Base-by-base conservation (phyloP, 1,284 basidiomycete species). In the Filobasidium uniguttulatum region DNA sequence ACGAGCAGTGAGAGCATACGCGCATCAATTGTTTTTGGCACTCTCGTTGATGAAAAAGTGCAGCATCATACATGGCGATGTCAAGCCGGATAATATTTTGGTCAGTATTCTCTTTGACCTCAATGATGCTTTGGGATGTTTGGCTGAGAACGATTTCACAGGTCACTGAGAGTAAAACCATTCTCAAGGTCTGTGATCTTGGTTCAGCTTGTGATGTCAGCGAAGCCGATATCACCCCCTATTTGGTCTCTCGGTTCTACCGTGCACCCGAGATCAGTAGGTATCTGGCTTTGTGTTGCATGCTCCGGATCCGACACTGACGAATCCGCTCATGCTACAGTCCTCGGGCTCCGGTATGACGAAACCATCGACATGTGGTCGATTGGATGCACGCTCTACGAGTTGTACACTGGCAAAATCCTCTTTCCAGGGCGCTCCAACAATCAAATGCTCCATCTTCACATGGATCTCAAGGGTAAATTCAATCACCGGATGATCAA, bases 391-490 rank as follows among this genome's bases (percentile, higher is more conserved):
- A 98, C 94, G 4, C 74, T 99, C 6, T 99, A 91, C 69, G 94
- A 99, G 68, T 75, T 98, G 5, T 97, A 90, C 70, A 98, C 93
- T 2, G 94, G 94, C 67, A 96, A 96, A 72, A 98, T 98, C 51
- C 78, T 99, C 26, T 91, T 98, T 65, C 91, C 94, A 0, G 94
- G 93, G 12, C 80, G 88, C 28, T 87, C 84, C 26, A 99, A 98
- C 72, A 97, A 97, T 64, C 90, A 98, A 61, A 97, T 98, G 93
- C 74, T 98, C 12, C 75, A 90, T 54, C 79, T 89, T 54, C 90
- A 91, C 84, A 91, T 91, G 87, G 90, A 97, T 68, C 75, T 94
- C 36, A 90, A 88, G 65, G 93, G 94, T 29, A 80, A 89, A 44
- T 85, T 98, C 70, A 91, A 89, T 59, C 76, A 80, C 58, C 90